These are phyloP conservation scores for Coniochaeta sp. DNA, from an alignment of 2,329 filamentous ascomycete genomes.

Conservation along the genomic window DNA sequence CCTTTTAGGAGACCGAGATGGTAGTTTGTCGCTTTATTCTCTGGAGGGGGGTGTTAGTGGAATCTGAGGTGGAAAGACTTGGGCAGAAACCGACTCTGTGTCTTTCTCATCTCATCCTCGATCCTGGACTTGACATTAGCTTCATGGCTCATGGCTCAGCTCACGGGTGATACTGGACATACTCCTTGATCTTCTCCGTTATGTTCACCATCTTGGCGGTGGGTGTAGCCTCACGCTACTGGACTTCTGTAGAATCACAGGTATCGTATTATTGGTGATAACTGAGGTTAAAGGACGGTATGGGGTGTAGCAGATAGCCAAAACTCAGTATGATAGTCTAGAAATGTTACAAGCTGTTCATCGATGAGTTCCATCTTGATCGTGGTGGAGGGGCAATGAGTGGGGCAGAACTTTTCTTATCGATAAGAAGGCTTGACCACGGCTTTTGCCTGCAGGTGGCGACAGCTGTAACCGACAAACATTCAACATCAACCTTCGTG, in stretches of 20 bases:
- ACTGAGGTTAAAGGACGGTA: not conserved
- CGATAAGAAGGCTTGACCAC: not conserved
- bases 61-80: not conserved
- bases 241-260: constrained; percentile 12
- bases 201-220: constrained; percentile 85
- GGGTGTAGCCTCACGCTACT: constrained; percentile 13
- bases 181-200: constrained; percentile 99
- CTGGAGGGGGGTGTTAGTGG: constrained; percentile 37
- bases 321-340: not conserved
- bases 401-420: not conserved
- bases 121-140: constrained; percentile 57
- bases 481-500: not conserved
- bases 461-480: not conserved
- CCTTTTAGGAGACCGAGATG: constrained; percentile 96
- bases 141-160: constrained; percentile 1
- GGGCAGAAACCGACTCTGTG: constrained; percentile 69
- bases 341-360: no score
- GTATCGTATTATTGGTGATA: not conserved
- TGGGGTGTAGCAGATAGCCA: not conserved
- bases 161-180: not conserved
- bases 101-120: constrained; percentile 98
- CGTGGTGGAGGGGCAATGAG: not conserved
- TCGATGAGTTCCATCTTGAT: no score
- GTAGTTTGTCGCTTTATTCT: constrained; percentile 99
- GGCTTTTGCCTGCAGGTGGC: not conserved